phyloP scores from a whole-genome alignment of 2,329 filamentous ascomycete genomes.

The Emergomyces africanus region DNA sequence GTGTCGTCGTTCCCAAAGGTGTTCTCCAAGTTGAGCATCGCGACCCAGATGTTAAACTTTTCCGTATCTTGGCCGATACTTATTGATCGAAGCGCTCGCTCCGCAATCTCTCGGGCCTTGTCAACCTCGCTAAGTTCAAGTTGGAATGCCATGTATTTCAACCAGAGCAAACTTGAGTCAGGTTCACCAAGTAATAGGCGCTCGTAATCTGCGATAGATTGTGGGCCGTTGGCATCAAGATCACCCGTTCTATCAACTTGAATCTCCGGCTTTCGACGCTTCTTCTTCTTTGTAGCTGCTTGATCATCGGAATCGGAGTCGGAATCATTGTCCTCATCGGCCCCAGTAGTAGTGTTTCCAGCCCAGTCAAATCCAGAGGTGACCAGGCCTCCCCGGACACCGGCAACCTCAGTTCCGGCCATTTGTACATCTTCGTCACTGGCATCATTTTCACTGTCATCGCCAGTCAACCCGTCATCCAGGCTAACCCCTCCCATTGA shows the following conservation, averaged over 20 bases:
- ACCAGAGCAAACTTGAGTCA: conserved; percentile 88
- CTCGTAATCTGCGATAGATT: conserved; percentile 85
- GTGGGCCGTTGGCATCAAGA: conserved; percentile 75
- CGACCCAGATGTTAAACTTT: conserved; percentile 92
- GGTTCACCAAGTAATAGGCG: conserved; percentile 82
- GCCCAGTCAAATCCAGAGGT: conserved; percentile 81
- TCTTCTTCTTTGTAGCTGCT: conserved; percentile 45
- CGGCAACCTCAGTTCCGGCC: conserved; percentile 18
- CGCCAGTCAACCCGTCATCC: conserved; percentile 24
- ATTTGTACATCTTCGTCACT: conserved; percentile 36
- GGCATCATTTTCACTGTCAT: conserved; percentile 37
- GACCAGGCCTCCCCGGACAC: conserved; percentile 44
- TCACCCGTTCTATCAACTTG: conserved; percentile 86
- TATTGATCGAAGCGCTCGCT: conserved; percentile 83
- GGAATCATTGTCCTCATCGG: conserved; percentile 23
- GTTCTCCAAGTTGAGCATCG: conserved; percentile 86
- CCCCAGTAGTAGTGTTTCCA: conserved; percentile 44
- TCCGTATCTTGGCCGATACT: conserved; percentile 82
- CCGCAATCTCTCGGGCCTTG: conserved; percentile 77
- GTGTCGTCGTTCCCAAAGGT: conserved; percentile 74
- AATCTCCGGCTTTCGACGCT: conserved; percentile 61
- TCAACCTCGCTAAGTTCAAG: conserved; percentile 80
- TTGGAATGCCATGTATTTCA: conserved; percentile 98
- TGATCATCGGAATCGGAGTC: conserved; percentile 40
- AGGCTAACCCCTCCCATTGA: conserved; percentile 35